Percentiles rank a stretch among this genome's conserved stretches.
Evolutionary conservation across 768 basidiomycete species (phyloP).

Genomic region (Agrocybe pediades): DNA sequence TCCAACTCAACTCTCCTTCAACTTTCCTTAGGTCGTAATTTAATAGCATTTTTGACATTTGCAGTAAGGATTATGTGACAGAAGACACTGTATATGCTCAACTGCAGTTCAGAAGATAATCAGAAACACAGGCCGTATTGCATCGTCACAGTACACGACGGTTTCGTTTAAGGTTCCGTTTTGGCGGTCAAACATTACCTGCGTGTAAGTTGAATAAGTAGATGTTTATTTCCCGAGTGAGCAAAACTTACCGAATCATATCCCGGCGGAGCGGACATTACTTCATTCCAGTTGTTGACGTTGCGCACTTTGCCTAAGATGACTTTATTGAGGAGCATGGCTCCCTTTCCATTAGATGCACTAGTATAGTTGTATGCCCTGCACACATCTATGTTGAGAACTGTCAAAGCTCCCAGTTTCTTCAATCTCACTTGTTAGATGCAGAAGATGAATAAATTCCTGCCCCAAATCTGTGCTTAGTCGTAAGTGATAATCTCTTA

Average conservation of each 20-base stretch:
- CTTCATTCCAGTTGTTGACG: constrained; percentile 22
- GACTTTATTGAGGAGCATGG: constrained; percentile 30
- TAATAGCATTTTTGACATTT: too few species aligned
- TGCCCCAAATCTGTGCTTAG: constrained; percentile 23
- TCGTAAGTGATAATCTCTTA: background rate
- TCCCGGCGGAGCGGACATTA: constrained; percentile 26
- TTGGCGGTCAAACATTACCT: constrained; percentile 25
- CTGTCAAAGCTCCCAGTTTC: background rate
- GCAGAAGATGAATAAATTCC: constrained; percentile 32
- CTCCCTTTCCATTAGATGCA: constrained; percentile 15
- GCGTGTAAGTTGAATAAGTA: background rate
- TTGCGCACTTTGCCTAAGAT: constrained; percentile 25
- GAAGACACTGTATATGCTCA: background rate
- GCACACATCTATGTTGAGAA: background rate
- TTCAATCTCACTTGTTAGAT: constrained; percentile 27
- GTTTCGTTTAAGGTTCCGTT: constrained; percentile 28
- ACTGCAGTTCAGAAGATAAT: constrained; percentile 23
- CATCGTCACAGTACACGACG: constrained; percentile 31
- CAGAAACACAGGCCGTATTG: constrained; percentile 33
- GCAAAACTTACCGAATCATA: constrained; percentile 26
- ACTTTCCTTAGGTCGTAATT: too few species aligned
- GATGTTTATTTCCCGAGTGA: background rate
- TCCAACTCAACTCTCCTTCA: too few species aligned
- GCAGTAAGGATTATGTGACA: too few species aligned
- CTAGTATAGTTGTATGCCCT: constrained; percentile 27